Conservation (phyloP, 1,139 yeast genomes). For the Suhomyces bribrorum region DNA sequence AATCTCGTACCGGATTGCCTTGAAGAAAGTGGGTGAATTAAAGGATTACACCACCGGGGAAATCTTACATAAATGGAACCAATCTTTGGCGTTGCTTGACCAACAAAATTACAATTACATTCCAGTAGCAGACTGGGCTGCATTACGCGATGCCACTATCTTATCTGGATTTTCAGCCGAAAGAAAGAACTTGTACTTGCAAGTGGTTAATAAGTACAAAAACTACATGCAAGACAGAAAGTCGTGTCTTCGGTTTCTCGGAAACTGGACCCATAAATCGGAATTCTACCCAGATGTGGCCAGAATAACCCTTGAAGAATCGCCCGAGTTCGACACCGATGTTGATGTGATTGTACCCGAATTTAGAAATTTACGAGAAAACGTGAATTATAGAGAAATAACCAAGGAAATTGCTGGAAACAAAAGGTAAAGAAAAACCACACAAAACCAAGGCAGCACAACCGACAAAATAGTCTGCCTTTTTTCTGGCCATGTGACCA, state of each 20-base stretch:
- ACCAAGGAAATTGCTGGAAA: constrained; percentile 20
- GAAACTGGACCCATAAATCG: constrained; percentile 34
- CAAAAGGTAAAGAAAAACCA: not conserved
- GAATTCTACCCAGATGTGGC: constrained; percentile 24
- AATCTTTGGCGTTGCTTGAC: constrained; percentile 56
- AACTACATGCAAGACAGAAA: constrained; percentile 44
- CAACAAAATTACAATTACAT: constrained; percentile 56
- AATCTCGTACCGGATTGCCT: constrained; percentile 72
- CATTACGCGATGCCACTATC: constrained; percentile 76
- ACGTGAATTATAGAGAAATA: constrained; percentile 30
- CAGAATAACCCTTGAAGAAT: constrained; percentile 22
- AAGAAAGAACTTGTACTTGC: constrained; percentile 58
- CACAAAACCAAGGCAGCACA: not conserved
- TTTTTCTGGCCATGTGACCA: no score
- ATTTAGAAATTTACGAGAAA: constrained; percentile 31
- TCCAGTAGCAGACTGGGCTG: constrained; percentile 88
- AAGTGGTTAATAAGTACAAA: constrained; percentile 54
- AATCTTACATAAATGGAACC: constrained; percentile 63
- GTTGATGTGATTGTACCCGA: constrained; percentile 26
- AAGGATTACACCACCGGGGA: constrained; percentile 52
- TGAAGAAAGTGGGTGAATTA: constrained; percentile 73
- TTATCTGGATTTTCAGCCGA: constrained; percentile 43
- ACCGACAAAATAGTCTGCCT: not conserved
- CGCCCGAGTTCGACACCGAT: constrained; percentile 20
- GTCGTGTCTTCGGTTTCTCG: constrained; percentile 34